Conservation (phyloP, 192 early-diverging fungal species). For the Phlyctochytrium arcticum region DNA sequence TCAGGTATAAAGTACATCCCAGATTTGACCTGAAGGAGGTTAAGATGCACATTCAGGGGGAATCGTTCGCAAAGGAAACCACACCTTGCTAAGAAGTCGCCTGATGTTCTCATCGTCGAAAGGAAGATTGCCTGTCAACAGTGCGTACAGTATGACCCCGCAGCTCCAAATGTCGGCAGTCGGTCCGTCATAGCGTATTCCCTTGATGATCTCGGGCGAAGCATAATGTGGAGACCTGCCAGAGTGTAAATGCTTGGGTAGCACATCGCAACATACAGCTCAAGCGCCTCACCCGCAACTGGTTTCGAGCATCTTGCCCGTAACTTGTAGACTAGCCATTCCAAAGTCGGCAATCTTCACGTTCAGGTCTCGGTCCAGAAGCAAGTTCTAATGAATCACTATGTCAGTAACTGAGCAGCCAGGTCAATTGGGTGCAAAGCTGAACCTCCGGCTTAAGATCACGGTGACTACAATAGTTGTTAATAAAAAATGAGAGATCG, state of each 20-base stretch:
- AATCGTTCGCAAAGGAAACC: slow-evolving; percentile 29
- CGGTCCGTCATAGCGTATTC: slow-evolving; percentile 60
- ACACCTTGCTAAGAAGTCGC: slow-evolving; percentile 56
- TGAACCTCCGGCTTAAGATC: slow-evolving; percentile 57
- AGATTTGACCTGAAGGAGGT: slow-evolving; percentile 46
- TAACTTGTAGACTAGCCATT: slow-evolving; percentile 65
- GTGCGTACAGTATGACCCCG: slow-evolving; percentile 69
- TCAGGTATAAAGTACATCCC: slow-evolving; percentile 74
- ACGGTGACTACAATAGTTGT: slow-evolving; percentile 34
- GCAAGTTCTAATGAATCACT: slow-evolving; percentile 55
- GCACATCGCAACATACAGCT: not conserved
- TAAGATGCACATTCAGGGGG: slow-evolving; percentile 13
- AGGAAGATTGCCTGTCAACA: slow-evolving; percentile 67
- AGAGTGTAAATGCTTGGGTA: not conserved
- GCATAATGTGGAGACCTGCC: slow-evolving; percentile 69
- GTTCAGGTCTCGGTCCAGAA: slow-evolving; percentile 86
- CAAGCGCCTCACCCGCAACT: slow-evolving; percentile 61
- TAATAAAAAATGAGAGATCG: not conserved
- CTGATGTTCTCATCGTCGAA: slow-evolving; percentile 76
- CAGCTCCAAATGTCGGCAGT: slow-evolving; percentile 70
- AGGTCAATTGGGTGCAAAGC: too few relatives aligned
- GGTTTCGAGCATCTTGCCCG: slow-evolving; percentile 55
- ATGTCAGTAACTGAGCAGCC: too few relatives aligned
- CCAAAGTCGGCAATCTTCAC: slow-evolving; percentile 99
- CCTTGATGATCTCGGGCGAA: slow-evolving; percentile 69